These are phyloP conservation scores for Emmonsiellopsis sp. DNA, from an alignment of 2,329 filamentous ascomycete genomes.

Conservation along the genomic window DNA sequence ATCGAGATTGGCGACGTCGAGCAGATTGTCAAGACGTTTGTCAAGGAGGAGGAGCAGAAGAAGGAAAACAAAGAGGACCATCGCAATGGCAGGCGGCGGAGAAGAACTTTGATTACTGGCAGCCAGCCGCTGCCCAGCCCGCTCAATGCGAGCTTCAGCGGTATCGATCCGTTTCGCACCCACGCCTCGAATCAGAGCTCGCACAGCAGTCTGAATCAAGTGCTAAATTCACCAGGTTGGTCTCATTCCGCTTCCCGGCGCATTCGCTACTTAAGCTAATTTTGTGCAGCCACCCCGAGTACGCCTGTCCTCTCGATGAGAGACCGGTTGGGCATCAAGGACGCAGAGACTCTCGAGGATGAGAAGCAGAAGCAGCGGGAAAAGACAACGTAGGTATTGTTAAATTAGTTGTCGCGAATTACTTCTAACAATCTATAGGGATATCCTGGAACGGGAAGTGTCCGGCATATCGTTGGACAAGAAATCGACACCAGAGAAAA, in stretches of 20 bases:
- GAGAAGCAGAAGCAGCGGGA: conserved; percentile 70
- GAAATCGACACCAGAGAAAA: conserved; percentile 54
- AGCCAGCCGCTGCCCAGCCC: conserved; percentile 93
- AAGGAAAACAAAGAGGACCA: conserved; percentile 77
- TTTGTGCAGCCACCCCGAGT: conserved; percentile 37
- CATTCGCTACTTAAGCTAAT: background rate
- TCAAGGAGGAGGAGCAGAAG: conserved; percentile 62
- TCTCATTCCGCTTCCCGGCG: conserved; percentile 7
- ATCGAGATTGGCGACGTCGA: conserved; percentile 99
- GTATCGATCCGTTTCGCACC: conserved; percentile 57
- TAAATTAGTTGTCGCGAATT: background rate
- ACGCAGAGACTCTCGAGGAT: conserved; percentile 46
- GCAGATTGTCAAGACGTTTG: conserved; percentile 93
- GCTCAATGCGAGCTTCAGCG: conserved; percentile 82
- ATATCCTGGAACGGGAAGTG: conserved; percentile 83
- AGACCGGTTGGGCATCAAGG: conserved; percentile 46
- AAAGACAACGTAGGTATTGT: conserved; percentile 59
- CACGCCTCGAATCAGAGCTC: conserved; percentile 51
- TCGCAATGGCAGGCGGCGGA: conserved; percentile 77
- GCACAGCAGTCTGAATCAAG: conserved; percentile 70
- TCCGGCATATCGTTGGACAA: conserved; percentile 92
- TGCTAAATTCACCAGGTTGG: conserved; percentile 62
- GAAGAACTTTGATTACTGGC: conserved; percentile 90
- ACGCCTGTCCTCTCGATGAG: conserved; percentile 46
- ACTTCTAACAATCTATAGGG: conserved; percentile 41